These are phyloP conservation scores for Tolypocladium pustulatum DNA, from an alignment of 2,329 filamentous ascomycete species.

Conservation along the genomic window DNA sequence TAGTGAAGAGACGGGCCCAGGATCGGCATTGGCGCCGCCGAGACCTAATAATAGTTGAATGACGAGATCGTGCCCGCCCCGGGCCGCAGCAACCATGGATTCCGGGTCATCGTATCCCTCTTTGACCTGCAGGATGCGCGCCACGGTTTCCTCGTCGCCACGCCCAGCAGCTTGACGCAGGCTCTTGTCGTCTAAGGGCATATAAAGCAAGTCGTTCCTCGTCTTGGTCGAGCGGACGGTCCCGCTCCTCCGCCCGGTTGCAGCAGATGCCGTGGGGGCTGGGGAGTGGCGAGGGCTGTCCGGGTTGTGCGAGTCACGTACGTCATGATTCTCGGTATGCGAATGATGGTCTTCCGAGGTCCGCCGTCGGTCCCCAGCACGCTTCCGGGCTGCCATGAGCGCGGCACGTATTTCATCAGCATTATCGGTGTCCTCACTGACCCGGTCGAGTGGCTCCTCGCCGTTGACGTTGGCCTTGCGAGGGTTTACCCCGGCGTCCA, in stretches of 20 bases:
- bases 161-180: slow-evolving; percentile 48
- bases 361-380: slow-evolving; percentile 39
- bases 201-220: slow-evolving; percentile 52
- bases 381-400: slow-evolving; percentile 50
- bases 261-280: slow-evolving; percentile 22
- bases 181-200: slow-evolving; percentile 52
- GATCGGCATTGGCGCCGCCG: slow-evolving; percentile 57
- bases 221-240: slow-evolving; percentile 53
- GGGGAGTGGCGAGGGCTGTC: slow-evolving; percentile 51
- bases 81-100: slow-evolving; percentile 81
- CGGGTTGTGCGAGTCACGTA: slow-evolving; percentile 41
- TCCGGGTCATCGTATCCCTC: slow-evolving; percentile 63
- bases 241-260: slow-evolving; percentile 37
- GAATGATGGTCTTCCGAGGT: slow-evolving; percentile 48
- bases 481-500: slow-evolving; percentile 84
- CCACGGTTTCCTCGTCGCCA: slow-evolving; percentile 52
- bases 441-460: slow-evolving; percentile 79
- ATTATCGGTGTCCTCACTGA: slow-evolving; percentile 65
- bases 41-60: slow-evolving; percentile 67
- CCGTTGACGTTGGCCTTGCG: slow-evolving; percentile 86
- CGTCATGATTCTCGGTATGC: slow-evolving; percentile 33
- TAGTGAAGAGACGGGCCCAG: slow-evolving; percentile 49
- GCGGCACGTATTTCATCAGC: slow-evolving; percentile 67
- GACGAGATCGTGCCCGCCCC: slow-evolving; percentile 82
- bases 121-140: slow-evolving; percentile 49